phyloP scores from a whole-genome alignment of 2,329 filamentous ascomycete species.

The Hirsutella rhossiliensis region DNA sequence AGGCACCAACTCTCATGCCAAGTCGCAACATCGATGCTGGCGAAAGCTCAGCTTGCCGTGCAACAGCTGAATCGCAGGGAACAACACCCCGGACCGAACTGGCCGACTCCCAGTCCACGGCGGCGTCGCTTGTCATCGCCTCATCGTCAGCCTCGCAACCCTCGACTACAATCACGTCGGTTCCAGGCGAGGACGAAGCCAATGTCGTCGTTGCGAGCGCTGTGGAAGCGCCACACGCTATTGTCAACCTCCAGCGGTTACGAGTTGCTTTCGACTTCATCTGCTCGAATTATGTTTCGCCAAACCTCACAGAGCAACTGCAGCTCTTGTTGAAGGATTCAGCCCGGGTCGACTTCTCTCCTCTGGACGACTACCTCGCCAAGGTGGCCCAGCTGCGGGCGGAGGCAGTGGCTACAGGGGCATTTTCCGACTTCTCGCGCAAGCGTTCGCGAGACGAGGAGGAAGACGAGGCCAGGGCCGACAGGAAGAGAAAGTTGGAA shows the following conservation, averaged over 20 bases:
- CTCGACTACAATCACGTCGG: slow-evolving; percentile 34
- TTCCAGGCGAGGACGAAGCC: slow-evolving; percentile 18
- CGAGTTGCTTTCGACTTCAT: slow-evolving; percentile 55
- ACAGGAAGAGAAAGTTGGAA: slow-evolving; percentile 77
- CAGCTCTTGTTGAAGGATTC: slow-evolving; percentile 23
- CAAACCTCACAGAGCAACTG: slow-evolving; percentile 29
- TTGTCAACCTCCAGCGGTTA: slow-evolving; percentile 50
- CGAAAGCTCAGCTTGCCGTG: slow-evolving; percentile 4
- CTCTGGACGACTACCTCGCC: slow-evolving; percentile 58
- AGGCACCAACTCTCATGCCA: slow-evolving; percentile 61
- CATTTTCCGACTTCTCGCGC: slow-evolving; percentile 56
- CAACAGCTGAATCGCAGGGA: slow-evolving; percentile 9
- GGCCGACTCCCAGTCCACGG: slow-evolving; percentile 26
- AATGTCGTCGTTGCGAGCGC: slow-evolving; percentile 25
- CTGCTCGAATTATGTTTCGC: slow-evolving; percentile 45
- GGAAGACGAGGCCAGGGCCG: slow-evolving; percentile 49
- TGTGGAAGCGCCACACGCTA: slow-evolving; percentile 32
- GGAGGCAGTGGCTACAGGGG: slow-evolving; percentile 58
- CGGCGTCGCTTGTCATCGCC: slow-evolving; percentile 21
- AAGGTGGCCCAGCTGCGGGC: slow-evolving; percentile 55
- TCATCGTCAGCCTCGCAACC: slow-evolving; percentile 23
- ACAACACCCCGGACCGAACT: slow-evolving; percentile 13
- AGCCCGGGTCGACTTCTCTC: slow-evolving; percentile 47
- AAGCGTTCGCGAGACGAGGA: slow-evolving; percentile 60
- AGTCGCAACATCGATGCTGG: slow-evolving; percentile 37